Percentiles rank a stretch among this genome's conserved stretches.
These are phyloP conservation scores for Ophiosphaerella narmari DNA, from an alignment of 2,329 filamentous ascomycete species.

Conservation along the genomic window DNA sequence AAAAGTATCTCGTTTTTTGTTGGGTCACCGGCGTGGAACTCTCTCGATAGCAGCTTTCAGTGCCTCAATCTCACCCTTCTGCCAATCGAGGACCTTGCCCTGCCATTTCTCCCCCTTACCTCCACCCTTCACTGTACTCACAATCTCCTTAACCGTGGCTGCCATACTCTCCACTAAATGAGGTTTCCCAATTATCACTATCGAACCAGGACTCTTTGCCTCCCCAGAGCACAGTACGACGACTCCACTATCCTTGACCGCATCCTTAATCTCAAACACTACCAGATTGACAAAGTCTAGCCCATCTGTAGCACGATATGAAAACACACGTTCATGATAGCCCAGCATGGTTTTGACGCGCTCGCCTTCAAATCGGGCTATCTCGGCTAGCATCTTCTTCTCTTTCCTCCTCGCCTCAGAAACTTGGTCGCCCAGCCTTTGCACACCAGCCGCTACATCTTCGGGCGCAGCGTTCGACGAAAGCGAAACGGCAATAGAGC, in stretches of 20 bases:
- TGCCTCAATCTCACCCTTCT: conserved; percentile 37
- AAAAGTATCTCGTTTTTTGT: not conserved
- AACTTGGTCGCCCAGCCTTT: conserved; percentile 27
- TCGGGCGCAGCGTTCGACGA: conserved; percentile 25
- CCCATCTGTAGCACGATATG: conserved; percentile 33
- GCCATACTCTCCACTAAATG: conserved; percentile 31
- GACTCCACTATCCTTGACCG: conserved; percentile 26
- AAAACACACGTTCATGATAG: conserved; percentile 19
- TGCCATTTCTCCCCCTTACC: conserved; percentile 43
- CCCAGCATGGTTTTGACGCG: conserved; percentile 26
- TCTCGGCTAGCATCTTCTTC: conserved; percentile 35
- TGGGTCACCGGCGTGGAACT: not conserved
- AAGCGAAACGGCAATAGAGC: conserved; percentile 32
- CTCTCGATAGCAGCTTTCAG: conserved; percentile 25
- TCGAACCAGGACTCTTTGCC: conserved; percentile 27
- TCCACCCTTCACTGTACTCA: conserved; percentile 36
- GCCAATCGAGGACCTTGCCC: conserved; percentile 40
- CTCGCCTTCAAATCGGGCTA: conserved; percentile 32
- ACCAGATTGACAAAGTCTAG: conserved; percentile 38
- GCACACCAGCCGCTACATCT: conserved; percentile 30
- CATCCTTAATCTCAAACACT: conserved; percentile 32
- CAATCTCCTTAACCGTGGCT: conserved; percentile 28
- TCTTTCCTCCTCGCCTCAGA: conserved; percentile 30
- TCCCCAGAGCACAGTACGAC: conserved; percentile 36
- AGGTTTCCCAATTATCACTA: conserved; percentile 34